Evolutionary conservation across 208 protist species (phyloP).

Genomic region (Borovskyia barvae): DNA sequence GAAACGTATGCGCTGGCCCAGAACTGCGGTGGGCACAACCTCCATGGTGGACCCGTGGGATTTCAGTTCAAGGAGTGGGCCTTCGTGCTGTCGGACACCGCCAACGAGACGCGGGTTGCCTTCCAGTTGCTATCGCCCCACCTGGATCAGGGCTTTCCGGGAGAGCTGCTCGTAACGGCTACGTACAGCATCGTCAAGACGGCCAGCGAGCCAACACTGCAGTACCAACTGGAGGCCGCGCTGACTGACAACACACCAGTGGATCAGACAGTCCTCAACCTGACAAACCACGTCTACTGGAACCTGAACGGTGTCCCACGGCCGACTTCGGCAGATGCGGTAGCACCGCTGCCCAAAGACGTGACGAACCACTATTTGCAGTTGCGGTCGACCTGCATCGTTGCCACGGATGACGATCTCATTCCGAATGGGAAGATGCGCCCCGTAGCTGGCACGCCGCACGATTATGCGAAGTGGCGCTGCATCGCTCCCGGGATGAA

Average conservation of each 20-base stretch:
- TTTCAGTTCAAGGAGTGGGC: conserved; percentile 70
- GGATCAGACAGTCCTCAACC: conserved; percentile 66
- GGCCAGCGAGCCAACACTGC: conserved; percentile 31
- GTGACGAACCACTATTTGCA: conserved; percentile 65
- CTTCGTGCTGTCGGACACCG: conserved; percentile 65
- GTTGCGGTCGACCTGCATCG: conserved; percentile 48
- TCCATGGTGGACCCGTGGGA: conserved; percentile 67
- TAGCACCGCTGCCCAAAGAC: conserved; percentile 25
- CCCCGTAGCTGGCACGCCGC: conserved; percentile 29
- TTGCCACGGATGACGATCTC: conserved; percentile 35
- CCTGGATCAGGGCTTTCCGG: conserved; percentile 79
- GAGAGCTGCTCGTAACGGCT: conserved; percentile 62
- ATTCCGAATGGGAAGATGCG: conserved; percentile 52
- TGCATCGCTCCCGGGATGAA: conserved; percentile 52
- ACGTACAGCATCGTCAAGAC: conserved; percentile 69
- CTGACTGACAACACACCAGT: conserved; percentile 58
- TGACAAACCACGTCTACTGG: conserved; percentile 81
- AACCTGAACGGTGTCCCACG: conserved; percentile 77
- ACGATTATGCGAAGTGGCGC: conserved; percentile 57
- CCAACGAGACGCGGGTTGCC: conserved; percentile 67
- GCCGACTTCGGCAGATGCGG: conserved; percentile 7
- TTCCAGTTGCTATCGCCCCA: conserved; percentile 72
- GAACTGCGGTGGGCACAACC: conserved; percentile 59
- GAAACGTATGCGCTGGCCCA: conserved; percentile 54
- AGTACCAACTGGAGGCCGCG: conserved; percentile 51